Evolutionary conservation across 148 eudicot genomes (phyloP).

Genomic region (Camellia lanceoleosa): DNA sequence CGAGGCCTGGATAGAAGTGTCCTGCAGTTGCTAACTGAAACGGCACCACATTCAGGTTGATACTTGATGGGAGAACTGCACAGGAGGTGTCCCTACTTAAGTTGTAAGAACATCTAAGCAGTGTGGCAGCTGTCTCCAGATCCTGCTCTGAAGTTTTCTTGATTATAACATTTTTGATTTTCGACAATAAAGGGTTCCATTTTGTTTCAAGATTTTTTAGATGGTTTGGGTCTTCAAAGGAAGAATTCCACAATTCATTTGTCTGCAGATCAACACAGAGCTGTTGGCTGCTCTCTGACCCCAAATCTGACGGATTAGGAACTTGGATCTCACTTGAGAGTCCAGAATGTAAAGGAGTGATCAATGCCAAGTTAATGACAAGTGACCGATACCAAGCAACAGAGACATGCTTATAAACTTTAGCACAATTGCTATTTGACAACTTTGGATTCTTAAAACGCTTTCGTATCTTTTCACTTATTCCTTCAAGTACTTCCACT

Average conservation of each 20-base stretch:
- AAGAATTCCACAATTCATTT: constrained; percentile 71
- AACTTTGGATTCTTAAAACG: constrained; percentile 89
- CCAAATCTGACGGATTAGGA: constrained; percentile 28
- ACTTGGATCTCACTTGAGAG: constrained; percentile 33
- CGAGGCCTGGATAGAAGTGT: constrained; percentile 51
- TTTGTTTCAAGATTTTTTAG: constrained; percentile 55
- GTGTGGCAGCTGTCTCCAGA: constrained; percentile 65
- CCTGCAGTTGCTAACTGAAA: constrained; percentile 51
- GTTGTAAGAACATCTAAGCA: constrained; percentile 78
- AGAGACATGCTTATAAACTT: constrained; percentile 76
- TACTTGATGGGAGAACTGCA: constrained; percentile 58
- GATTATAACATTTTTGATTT: constrained; percentile 62
- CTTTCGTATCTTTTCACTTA: constrained; percentile 88
- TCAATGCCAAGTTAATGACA: constrained; percentile 61
- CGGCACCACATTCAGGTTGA: constrained; percentile 72
- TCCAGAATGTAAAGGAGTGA: constrained; percentile 57
- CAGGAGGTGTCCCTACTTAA: constrained; percentile 85
- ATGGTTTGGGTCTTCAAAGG: constrained; percentile 60
- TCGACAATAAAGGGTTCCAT: constrained; percentile 72
- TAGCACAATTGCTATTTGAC: constrained; percentile 65
- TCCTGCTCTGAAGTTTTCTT: constrained; percentile 73
- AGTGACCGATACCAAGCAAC: constrained; percentile 91
- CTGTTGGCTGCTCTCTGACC: constrained; percentile 54
- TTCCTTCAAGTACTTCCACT: constrained; percentile 81
- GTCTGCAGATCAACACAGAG: constrained; percentile 75